Conservation (phyloP, 1,284 basidiomycete genomes). For the Leccinum pseudoinsigne region DNA sequence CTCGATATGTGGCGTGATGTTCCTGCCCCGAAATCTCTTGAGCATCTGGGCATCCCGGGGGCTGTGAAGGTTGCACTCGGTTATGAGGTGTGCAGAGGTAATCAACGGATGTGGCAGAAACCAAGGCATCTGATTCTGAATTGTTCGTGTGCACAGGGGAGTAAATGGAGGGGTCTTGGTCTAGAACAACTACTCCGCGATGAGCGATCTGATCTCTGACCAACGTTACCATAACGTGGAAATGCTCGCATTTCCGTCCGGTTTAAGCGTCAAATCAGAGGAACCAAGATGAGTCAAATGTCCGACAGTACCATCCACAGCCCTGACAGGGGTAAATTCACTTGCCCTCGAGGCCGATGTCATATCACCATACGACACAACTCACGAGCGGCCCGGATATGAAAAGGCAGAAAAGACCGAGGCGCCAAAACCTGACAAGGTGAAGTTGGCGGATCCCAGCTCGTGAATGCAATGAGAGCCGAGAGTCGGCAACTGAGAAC, state of each 20-base stretch:
- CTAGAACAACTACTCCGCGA: conserved; percentile 14
- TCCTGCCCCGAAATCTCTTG: conserved; percentile 15
- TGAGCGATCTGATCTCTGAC: background rate
- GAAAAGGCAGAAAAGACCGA: conserved; percentile 4
- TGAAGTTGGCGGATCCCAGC: conserved; percentile 2
- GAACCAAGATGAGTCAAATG: background rate
- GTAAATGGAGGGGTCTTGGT: background rate
- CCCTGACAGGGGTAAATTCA: conserved; percentile 12
- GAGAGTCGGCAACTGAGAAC: background rate
- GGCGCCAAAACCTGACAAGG: background rate
- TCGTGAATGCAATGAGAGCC: background rate
- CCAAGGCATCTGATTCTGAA: conserved; percentile 4
- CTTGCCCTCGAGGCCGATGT: conserved; percentile 11
- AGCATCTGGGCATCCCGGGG: conserved; percentile 8
- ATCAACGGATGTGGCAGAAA: conserved; percentile 7
- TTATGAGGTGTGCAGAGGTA: background rate
- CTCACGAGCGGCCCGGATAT: conserved; percentile 12
- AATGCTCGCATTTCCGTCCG: background rate
- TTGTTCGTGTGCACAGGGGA: conserved; percentile 1
- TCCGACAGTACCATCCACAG: conserved; percentile 10
- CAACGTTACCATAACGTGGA: conserved; percentile 3
- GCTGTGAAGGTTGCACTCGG: conserved; percentile 6
- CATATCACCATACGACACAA: conserved; percentile 7
- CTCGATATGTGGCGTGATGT: conserved; percentile 7
- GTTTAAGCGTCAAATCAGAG: conserved; percentile 1